These are phyloP conservation scores for Citrus hindsii DNA, from an alignment of 345 rosid genomes.

Conservation along the genomic window DNA sequence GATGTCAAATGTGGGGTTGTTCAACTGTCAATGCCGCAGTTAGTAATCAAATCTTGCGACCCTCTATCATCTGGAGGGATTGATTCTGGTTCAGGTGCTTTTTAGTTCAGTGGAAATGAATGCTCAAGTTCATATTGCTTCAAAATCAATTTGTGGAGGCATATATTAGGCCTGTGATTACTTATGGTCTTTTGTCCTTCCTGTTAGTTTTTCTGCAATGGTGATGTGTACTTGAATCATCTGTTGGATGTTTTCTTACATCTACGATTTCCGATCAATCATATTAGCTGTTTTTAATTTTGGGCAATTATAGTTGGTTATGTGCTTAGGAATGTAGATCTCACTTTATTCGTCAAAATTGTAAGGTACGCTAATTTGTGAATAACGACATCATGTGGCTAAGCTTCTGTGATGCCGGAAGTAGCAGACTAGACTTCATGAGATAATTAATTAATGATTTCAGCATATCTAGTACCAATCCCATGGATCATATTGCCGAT, in stretches of 20 bases:
- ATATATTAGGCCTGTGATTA: not conserved
- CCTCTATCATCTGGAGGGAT: not conserved
- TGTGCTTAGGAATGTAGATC: not conserved
- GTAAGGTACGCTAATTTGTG: not conserved
- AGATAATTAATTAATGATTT: not conserved
- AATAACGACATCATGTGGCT: not conserved
- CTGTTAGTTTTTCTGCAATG: not conserved
- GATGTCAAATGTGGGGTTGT: not conserved
- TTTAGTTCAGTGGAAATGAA: not conserved
- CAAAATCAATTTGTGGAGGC: not conserved
- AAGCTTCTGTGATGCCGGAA: not conserved
- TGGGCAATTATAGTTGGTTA: not conserved
- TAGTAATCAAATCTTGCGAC: not conserved
- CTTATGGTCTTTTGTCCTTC: not conserved
- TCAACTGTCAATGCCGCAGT: not conserved
- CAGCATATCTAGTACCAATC: not conserved
- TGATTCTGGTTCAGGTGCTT: not conserved
- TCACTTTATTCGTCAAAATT: not conserved
- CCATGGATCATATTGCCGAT: not conserved
- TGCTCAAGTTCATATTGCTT: not conserved
- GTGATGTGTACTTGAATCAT: not conserved
- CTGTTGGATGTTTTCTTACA: not conserved
- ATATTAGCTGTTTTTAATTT: not conserved
- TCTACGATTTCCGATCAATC: not conserved
- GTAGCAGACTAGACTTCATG: not conserved